phyloP scores from a whole-genome alignment of 306 rosid species.

The Casuarina cunninghamiana region DNA sequence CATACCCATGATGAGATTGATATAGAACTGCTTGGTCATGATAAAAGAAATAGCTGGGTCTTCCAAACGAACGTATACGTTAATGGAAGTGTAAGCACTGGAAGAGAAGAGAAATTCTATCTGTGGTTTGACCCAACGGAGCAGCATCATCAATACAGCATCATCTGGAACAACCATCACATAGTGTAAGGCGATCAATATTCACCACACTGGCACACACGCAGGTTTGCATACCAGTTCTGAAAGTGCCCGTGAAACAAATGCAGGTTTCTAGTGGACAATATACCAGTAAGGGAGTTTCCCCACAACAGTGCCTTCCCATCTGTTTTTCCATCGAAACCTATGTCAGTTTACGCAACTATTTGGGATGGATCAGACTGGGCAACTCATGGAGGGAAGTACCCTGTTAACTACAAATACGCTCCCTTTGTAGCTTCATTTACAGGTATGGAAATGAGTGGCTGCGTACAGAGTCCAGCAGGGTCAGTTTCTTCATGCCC shows the following conservation, averaged over 20 bases:
- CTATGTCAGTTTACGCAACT: conserved; percentile 84
- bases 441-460: conserved; percentile 58
- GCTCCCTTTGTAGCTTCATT: conserved; percentile 81
- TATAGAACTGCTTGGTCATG: conserved; percentile 91
- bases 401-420: conserved; percentile 73
- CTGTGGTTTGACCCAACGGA: conserved; percentile 93
- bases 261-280: conserved; percentile 87
- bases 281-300: conserved; percentile 81
- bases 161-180: conserved; percentile 88
- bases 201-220: not conserved
- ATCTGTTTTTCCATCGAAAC: conserved; percentile 67
- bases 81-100: conserved; percentile 89
- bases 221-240: not conserved
- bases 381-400: conserved; percentile 98
- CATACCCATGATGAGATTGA: conserved; percentile 92
- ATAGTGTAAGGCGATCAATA: conserved; percentile 58
- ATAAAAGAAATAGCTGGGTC: conserved; percentile 80
- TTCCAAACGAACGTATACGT: conserved; percentile 84
- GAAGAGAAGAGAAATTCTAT: conserved; percentile 94
- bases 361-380: conserved; percentile 97
- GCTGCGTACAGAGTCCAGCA: conserved; percentile 51
- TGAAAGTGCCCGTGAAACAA: not conserved
- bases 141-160: conserved; percentile 72
- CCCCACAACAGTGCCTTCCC: conserved; percentile 39
- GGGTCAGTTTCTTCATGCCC: conserved; percentile 48